A percentile compares a stretch with the other conserved stretches of the same genome.
Conservation (phyloP, 2,329 filamentous ascomycete genomes). For the Alternaria sp. region DNA sequence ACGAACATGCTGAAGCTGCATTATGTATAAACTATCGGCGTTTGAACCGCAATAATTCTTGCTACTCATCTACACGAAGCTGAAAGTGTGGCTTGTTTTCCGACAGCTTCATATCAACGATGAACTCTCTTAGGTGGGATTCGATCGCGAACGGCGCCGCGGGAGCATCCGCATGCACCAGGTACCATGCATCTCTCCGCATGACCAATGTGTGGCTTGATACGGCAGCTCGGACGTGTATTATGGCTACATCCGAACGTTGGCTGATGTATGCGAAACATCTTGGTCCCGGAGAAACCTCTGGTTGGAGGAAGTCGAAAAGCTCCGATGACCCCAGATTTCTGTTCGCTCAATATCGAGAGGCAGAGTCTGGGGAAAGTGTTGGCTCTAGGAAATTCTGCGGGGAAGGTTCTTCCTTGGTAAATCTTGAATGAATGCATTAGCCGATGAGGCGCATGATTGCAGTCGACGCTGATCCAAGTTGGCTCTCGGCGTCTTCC, state of each 20-base stretch:
- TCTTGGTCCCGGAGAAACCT: constrained; percentile 19
- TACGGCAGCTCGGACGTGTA: background rate
- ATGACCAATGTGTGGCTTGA: background rate
- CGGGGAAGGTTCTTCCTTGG: background rate
- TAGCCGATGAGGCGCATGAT: background rate
- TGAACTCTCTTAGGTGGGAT: constrained; percentile 24
- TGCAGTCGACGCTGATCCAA: background rate
- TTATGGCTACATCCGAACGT: background rate
- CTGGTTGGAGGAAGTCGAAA: constrained; percentile 27
- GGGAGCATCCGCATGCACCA: constrained; percentile 3
- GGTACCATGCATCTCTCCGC: constrained; percentile 1
- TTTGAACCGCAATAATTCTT: constrained; percentile 9
- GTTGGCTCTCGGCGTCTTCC: background rate
- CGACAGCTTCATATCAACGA: constrained; percentile 11
- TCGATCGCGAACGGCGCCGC: background rate
- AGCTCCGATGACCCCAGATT: constrained; percentile 4
- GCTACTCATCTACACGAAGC: background rate
- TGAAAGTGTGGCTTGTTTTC: constrained; percentile 4
- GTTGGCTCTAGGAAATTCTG: background rate
- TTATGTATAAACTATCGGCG: constrained; percentile 16
- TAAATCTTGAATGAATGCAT: background rate
- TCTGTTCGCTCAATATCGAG: background rate
- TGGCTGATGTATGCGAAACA: constrained; percentile 4
- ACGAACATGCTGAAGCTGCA: background rate
- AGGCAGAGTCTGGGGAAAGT: constrained; percentile 14